Evolutionary conservation across 1,284 basidiomycete species (phyloP).

Genomic region (Gomphus sp.): DNA sequence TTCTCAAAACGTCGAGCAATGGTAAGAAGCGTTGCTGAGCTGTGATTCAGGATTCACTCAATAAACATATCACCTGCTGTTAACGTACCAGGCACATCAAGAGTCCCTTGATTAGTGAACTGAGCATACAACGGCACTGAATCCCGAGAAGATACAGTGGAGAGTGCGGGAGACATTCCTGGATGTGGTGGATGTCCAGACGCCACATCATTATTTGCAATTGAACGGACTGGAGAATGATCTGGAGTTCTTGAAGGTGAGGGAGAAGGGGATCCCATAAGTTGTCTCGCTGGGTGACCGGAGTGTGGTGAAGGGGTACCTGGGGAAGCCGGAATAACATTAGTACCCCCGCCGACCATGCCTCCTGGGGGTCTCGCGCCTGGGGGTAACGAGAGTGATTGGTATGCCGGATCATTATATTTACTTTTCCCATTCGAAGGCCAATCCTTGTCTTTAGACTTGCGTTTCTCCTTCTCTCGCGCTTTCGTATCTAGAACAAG

Average conservation of each 20-base stretch:
- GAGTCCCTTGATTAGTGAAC: constrained; percentile 54
- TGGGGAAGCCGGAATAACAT: constrained; percentile 23
- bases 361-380: constrained; percentile 6
- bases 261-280: constrained; percentile 40
- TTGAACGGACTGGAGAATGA: background rate
- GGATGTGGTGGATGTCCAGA: constrained; percentile 53
- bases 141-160: constrained; percentile 45
- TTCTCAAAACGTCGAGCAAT: constrained; percentile 72
- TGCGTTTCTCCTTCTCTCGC: constrained; percentile 48
- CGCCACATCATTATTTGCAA: constrained; percentile 27
- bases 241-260: constrained; percentile 10
- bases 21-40: constrained; percentile 44
- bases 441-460: constrained; percentile 38
- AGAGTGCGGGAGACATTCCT: constrained; percentile 6
- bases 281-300: constrained; percentile 39
- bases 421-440: constrained; percentile 41
- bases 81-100: constrained; percentile 48
- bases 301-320: constrained; percentile 27
- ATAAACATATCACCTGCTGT: background rate
- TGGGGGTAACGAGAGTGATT: constrained; percentile 30
- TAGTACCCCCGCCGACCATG: constrained; percentile 8
- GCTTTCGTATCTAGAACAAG: constrained; percentile 63
- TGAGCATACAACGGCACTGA: constrained; percentile 64
- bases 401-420: constrained; percentile 44
- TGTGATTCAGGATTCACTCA: background rate